Base-by-base conservation (phyloP, 108 stramenopile genomes). In the Cyclostephanos tholiformis region DNA sequence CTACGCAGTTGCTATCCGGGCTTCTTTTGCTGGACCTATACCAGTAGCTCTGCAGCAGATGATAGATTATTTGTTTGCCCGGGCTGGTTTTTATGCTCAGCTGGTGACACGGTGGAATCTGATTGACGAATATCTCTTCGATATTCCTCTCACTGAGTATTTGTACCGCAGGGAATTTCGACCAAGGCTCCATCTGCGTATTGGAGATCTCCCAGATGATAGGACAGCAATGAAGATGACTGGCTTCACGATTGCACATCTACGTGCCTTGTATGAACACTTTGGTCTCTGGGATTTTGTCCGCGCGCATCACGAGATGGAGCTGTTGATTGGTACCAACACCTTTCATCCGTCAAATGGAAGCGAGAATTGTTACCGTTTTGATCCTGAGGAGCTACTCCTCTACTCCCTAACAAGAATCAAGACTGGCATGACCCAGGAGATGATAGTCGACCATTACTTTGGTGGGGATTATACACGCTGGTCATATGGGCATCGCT, bases 361-460 rank as follows among this genome's bases (percentile, higher is more conserved):
- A 3, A 5, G 1, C 6, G 57, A 26, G 16, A 30, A 58, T 0
- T 17, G 25, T 4, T 58, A 58, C 11, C 57, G 25, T 4, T 12
- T 58, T 11, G 10, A 58, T 58, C 27, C 57, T 29, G 57, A 58
- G 57, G 57, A 58, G 30, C n/a, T 58, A 6, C 32, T 58, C 10
- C 57, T 58, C 4, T 58, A 11, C 27, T 14, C 29, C n/a, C n/a
- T n/a, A n/a, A n/a, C n/a, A n/a, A n/a, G n/a, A n/a, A n/a, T n/a
- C n/a, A n/a, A n/a, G n/a, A n/a, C n/a, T n/a, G n/a, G n/a, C n/a
- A n/a, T n/a, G n/a, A n/a, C n/a, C n/a, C n/a, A n/a, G n/a, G n/a
- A n/a, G n/a, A n/a, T n/a, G n/a, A 22, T 65, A 20, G 19, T 65
- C 1, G 11, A 65, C 23, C 20, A 16, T 4, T 46, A 48, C n/a